Percentiles rank a stretch among this genome's conserved stretches.
Conservation (phyloP, 768 basidiomycete species). For the Neoboletus subvelutipes region DNA sequence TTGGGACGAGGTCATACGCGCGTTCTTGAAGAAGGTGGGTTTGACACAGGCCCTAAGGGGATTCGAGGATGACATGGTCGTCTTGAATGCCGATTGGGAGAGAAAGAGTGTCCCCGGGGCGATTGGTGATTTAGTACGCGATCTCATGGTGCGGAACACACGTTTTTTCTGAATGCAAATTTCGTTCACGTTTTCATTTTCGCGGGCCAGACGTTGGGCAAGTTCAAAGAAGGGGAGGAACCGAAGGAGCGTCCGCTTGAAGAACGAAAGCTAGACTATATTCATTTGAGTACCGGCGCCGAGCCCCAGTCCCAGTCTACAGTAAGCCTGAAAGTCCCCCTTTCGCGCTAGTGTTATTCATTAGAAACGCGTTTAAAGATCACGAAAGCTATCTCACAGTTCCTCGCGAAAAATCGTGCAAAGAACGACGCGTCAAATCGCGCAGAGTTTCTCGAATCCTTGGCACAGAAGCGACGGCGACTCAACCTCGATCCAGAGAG, state of each 20-base stretch:
- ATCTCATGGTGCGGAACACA: slow-evolving; percentile 46
- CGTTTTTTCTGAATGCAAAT: not conserved
- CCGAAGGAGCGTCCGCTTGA: slow-evolving; percentile 45
- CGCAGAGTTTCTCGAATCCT: slow-evolving; percentile 65
- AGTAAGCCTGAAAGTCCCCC: slow-evolving; percentile 42
- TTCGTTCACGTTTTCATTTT: slow-evolving; percentile 3
- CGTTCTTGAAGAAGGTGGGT: slow-evolving; percentile 55
- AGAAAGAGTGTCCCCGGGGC: slow-evolving; percentile 54
- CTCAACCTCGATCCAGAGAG: slow-evolving; percentile 36
- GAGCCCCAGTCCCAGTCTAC: slow-evolving; percentile 55
- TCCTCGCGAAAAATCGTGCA: slow-evolving; percentile 68
- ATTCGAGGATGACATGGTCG: slow-evolving; percentile 68
- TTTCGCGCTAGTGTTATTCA: not conserved
- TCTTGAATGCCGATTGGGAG: slow-evolving; percentile 70
- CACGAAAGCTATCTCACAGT: slow-evolving; percentile 67
- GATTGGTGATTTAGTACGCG: slow-evolving; percentile 48
- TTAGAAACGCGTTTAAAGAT: slow-evolving; percentile 41
- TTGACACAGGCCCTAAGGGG: slow-evolving; percentile 59
- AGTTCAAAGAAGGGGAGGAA: slow-evolving; percentile 29
- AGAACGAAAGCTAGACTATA: slow-evolving; percentile 67
- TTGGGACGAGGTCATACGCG: slow-evolving; percentile 59
- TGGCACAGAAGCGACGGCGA: slow-evolving; percentile 53
- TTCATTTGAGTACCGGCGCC: slow-evolving; percentile 47
- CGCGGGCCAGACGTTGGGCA: slow-evolving; percentile 27
- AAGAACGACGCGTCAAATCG: slow-evolving; percentile 78